Conservation (phyloP, 164 flowering plant genomes). For the Akebia trifoliata region DNA sequence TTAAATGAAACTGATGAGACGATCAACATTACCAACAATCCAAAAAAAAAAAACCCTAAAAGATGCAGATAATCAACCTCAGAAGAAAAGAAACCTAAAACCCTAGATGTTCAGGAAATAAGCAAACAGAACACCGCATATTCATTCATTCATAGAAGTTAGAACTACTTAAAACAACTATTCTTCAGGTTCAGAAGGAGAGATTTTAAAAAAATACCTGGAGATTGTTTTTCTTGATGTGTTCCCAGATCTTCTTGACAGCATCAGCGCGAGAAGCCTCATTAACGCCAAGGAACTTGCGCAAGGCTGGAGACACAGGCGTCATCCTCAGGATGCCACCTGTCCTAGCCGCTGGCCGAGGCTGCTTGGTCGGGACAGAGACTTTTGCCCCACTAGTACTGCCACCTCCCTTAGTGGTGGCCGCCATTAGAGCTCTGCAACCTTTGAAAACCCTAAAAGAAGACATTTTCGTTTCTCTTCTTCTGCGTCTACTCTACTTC, state of each 20-base stretch:
- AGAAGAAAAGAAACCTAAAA: not conserved
- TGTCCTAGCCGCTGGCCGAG: not conserved
- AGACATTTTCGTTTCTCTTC: constrained; percentile 1
- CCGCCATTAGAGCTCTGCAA: constrained; percentile 22
- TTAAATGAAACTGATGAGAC: too few relatives aligned
- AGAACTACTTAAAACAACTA: not conserved
- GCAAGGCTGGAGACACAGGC: constrained; percentile 49
- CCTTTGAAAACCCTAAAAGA: constrained; percentile 22
- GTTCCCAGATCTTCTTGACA: constrained; percentile 66
- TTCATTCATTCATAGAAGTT: not conserved
- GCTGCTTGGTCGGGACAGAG: not conserved
- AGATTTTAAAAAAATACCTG: constrained; percentile 35
- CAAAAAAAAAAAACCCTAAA: not conserved
- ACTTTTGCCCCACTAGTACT: not conserved
- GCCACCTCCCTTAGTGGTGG: too few relatives aligned
- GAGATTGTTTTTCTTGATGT: constrained; percentile 62
- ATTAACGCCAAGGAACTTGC: constrained; percentile 41
- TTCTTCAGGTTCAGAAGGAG: not conserved
- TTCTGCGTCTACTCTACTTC: not conserved
- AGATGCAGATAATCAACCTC: not conserved
- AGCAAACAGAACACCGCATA: not conserved
- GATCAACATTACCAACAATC: too few relatives aligned
- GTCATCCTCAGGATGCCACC: constrained; percentile 26
- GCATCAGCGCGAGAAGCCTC: constrained; percentile 54
- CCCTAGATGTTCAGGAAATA: not conserved